These are phyloP conservation scores for Fusarium concolor DNA, from an alignment of 2,329 filamentous ascomycete genomes.

Conservation along the genomic window DNA sequence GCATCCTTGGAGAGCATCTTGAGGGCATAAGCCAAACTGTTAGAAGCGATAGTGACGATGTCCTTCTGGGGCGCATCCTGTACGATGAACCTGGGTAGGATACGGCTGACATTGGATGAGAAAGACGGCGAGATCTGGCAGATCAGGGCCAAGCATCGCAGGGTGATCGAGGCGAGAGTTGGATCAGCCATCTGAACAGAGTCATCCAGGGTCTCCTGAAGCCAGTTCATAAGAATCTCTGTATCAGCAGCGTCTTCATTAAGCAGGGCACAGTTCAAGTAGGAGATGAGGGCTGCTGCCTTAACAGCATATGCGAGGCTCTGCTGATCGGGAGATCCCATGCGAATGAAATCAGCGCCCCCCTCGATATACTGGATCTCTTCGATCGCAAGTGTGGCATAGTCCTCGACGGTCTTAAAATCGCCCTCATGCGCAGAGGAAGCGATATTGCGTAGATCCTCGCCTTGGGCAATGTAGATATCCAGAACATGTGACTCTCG, in stretches of 20 bases:
- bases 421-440: constrained; percentile 60
- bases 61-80: constrained; percentile 78
- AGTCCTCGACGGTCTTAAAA: constrained; percentile 67
- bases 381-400: constrained; percentile 80
- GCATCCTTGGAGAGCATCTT: constrained; percentile 89
- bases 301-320: constrained; percentile 88
- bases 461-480: constrained; percentile 72
- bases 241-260: constrained; percentile 84
- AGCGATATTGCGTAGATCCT: constrained; percentile 54
- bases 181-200: constrained; percentile 84
- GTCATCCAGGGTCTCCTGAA: constrained; percentile 85
- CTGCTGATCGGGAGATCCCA: constrained; percentile 89
- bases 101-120: constrained; percentile 80
- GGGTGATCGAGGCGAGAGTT: constrained; percentile 78
- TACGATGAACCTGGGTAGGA: constrained; percentile 88
- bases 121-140: constrained; percentile 79
- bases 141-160: constrained; percentile 85
- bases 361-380: constrained; percentile 90
- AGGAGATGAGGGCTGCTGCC: constrained; percentile 82
- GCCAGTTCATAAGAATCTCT: constrained; percentile 83
- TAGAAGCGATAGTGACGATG: constrained; percentile 82
- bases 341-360: constrained; percentile 83
- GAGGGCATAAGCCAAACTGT: constrained; percentile 84
- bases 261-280: constrained; percentile 84
- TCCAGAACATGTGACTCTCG: constrained; percentile 77